Evolutionary conservation across 345 rosid species (phyloP).

Genomic region (Pistacia integerrima): DNA sequence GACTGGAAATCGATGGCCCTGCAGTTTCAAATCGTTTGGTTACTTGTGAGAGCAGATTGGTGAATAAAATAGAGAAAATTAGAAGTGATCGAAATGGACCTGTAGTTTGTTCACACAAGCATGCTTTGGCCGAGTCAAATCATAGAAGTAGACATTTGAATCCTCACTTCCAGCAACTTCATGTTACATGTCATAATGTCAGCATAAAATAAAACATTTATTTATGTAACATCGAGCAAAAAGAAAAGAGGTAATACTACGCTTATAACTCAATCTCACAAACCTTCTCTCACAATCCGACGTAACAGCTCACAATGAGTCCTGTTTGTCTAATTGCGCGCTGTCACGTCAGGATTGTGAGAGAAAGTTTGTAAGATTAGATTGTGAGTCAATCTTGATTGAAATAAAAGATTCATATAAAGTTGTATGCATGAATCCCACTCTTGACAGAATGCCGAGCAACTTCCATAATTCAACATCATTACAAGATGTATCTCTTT

Average conservation of each 20-base stretch:
- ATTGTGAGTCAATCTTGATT: too few relatives aligned
- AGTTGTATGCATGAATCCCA: background rate
- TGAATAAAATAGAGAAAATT: background rate
- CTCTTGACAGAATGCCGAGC: background rate
- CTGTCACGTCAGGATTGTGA: too few relatives aligned
- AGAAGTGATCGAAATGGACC: conserved; percentile 43
- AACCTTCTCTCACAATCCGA: too few relatives aligned
- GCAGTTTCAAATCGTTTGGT: conserved; percentile 24
- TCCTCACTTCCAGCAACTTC: conserved; percentile 93
- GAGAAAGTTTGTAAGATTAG: too few relatives aligned
- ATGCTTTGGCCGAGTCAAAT: conserved; percentile 82
- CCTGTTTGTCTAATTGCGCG: too few relatives aligned
- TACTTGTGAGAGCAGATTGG: background rate
- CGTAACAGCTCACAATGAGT: too few relatives aligned
- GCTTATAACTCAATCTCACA: too few relatives aligned
- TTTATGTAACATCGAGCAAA: background rate
- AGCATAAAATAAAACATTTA: conserved; percentile 6
- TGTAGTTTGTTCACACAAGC: conserved; percentile 95
- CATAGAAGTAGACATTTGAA: conserved; percentile 90
- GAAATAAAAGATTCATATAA: too few relatives aligned
- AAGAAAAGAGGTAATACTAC: background rate
- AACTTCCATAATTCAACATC: background rate
- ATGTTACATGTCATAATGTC: conserved; percentile 18
- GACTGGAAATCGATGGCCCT: conserved; percentile 96
- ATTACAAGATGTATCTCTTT: background rate